Percentiles rank a stretch among this genome's conserved stretches.
phyloP scores from a whole-genome alignment of 352 stramenopile genomes.

The Phytopythium chamaehyphon region DNA sequence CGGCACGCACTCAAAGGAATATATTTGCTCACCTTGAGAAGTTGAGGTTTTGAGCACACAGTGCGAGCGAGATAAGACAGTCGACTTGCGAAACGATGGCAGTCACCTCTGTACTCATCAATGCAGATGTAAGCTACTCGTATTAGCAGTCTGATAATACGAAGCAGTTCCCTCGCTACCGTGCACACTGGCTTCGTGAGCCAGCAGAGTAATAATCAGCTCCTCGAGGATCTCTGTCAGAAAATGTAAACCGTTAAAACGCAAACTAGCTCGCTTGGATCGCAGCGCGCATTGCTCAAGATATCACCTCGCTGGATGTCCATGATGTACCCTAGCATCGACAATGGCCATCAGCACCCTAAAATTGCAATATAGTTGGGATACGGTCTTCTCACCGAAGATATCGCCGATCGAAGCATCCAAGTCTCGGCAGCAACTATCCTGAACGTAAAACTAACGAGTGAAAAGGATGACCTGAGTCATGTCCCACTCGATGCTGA shows the following conservation, averaged over 20 bases:
- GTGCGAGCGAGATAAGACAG: conserved; percentile 64
- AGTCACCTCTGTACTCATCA: conserved; percentile 54
- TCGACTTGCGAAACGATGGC: conserved; percentile 64
- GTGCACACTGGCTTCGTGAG: conserved; percentile 68
- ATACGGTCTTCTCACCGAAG: conserved; percentile 34
- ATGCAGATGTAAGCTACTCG: conserved; percentile 1
- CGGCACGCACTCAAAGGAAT: neutral
- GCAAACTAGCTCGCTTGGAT: too few relatives aligned
- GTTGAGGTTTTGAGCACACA: conserved; percentile 66
- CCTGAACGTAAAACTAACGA: conserved; percentile 23
- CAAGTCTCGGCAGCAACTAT: conserved; percentile 72
- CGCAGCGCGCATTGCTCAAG: too few relatives aligned
- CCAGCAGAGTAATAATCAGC: conserved; percentile 60
- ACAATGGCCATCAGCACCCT: neutral
- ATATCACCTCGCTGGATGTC: conserved; percentile 69
- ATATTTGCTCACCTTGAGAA: conserved; percentile 45
- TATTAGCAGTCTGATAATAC: too few relatives aligned
- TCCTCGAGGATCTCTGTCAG: conserved; percentile 67
- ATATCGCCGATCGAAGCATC: conserved; percentile 81
- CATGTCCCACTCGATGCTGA: conserved; percentile 5
- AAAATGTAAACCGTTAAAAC: too few relatives aligned
- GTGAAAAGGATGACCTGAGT: neutral
- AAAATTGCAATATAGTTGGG: neutral
- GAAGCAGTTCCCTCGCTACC: conserved; percentile 18
- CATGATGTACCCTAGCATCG: conserved; percentile 60